Conservation (phyloP, 2,329 filamentous ascomycete species). For the Beauveria brongniartii region DNA sequence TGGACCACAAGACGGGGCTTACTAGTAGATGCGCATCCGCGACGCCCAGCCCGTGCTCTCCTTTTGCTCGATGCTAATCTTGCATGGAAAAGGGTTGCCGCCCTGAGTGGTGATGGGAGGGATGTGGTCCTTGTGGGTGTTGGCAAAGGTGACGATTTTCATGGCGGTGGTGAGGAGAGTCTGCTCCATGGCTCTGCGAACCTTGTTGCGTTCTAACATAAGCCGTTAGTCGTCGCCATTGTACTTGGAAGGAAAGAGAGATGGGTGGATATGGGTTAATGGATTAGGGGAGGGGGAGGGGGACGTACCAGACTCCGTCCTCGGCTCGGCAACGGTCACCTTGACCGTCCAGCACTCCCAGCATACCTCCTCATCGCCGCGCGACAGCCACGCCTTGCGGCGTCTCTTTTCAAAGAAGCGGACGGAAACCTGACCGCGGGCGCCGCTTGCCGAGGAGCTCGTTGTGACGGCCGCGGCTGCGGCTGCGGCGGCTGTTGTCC, state of each 20-base stretch:
- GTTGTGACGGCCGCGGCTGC: slow-evolving; percentile 15
- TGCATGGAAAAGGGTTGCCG: slow-evolving; percentile 91
- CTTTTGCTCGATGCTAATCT: slow-evolving; percentile 82
- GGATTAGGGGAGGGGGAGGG: background rate
- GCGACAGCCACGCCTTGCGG: slow-evolving; percentile 71
- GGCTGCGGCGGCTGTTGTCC: background rate
- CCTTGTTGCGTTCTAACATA: slow-evolving; percentile 68
- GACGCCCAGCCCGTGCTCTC: slow-evolving; percentile 65
- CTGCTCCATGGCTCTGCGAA: slow-evolving; percentile 83
- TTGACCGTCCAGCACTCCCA: slow-evolving; percentile 96
- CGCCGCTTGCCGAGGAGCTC: slow-evolving; percentile 31
- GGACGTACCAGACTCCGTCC: slow-evolving; percentile 72
- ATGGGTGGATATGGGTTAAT: background rate
- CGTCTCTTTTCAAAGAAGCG: slow-evolving; percentile 94
- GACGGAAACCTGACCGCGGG: slow-evolving; percentile 70
- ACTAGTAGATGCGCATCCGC: slow-evolving; percentile 65
- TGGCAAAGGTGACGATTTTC: slow-evolving; percentile 83
- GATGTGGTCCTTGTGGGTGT: slow-evolving; percentile 89
- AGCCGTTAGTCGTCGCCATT: background rate
- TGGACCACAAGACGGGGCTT: background rate
- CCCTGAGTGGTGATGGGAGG: slow-evolving; percentile 92
- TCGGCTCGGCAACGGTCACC: slow-evolving; percentile 83
- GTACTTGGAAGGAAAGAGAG: too few relatives aligned
- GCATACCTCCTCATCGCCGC: slow-evolving; percentile 82
- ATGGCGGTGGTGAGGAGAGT: slow-evolving; percentile 79